A percentile compares a stretch with the other conserved stretches of the same genome.
Evolutionary conservation across 495 filamentous ascomycete genomes (phyloP).

Genomic region (Penicillium longicatenatum): DNA sequence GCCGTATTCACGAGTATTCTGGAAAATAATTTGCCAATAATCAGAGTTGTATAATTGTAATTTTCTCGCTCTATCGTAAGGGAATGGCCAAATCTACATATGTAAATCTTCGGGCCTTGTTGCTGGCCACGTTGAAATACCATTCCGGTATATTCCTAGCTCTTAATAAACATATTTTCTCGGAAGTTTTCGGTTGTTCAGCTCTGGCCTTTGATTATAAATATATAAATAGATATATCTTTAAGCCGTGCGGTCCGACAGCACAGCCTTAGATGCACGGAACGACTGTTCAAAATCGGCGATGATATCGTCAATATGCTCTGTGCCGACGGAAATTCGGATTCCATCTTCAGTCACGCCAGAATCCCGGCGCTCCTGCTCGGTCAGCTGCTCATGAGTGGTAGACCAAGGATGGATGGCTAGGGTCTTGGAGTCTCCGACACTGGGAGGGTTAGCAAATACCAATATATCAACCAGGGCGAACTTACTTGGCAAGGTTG

Average conservation of each 20-base stretch:
- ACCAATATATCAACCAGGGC: slow-evolving; percentile 2
- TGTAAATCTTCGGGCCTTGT: background rate
- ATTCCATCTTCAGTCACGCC: slow-evolving; percentile 93
- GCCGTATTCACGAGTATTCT: background rate
- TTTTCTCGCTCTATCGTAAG: background rate
- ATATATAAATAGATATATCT: too few relatives aligned
- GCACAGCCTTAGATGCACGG: slow-evolving; percentile 47
- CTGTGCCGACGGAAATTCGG: slow-evolving; percentile 93
- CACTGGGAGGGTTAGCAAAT: slow-evolving; percentile 39
- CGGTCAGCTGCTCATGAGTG: slow-evolving; percentile 90
- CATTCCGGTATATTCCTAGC: background rate
- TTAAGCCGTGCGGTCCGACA: slow-evolving; percentile 5
- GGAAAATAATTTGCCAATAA: background rate
- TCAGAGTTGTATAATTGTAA: background rate
- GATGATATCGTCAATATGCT: slow-evolving; percentile 98
- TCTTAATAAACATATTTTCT: background rate
- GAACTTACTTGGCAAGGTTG: slow-evolving; percentile 76
- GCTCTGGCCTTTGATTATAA: too few relatives aligned
- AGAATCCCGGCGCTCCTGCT: slow-evolving; percentile 77
- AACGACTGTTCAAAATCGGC: slow-evolving; percentile 95
- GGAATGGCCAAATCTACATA: background rate
- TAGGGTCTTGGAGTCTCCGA: slow-evolving; percentile 78
- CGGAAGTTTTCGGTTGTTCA: background rate
- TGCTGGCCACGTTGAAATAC: background rate
- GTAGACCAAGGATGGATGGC: slow-evolving; percentile 97